Evolutionary conservation across 179 eudicot species (phyloP).

Genomic region (Spergularia azorica): DNA sequence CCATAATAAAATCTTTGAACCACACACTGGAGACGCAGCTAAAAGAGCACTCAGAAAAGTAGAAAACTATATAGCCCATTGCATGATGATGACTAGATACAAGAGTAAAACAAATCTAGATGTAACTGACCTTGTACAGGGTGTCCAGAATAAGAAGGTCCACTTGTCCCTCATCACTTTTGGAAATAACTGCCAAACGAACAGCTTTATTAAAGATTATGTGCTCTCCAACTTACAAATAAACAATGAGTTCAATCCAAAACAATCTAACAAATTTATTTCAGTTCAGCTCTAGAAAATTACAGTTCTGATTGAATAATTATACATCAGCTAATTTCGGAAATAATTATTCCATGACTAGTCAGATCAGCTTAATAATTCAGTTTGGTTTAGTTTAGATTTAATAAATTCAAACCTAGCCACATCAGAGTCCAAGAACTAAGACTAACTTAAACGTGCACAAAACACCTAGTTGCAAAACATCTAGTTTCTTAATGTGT

Average conservation of each 20-base stretch:
- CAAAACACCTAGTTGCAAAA: neutral
- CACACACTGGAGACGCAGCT: conserved; percentile 1
- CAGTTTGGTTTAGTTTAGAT: too few relatives aligned
- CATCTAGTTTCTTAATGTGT: neutral
- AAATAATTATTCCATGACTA: too few relatives aligned
- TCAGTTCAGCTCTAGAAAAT: too few relatives aligned
- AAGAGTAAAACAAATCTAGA: conserved; percentile 26
- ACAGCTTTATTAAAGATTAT: neutral
- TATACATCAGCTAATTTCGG: too few relatives aligned
- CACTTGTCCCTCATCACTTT: conserved; percentile 62
- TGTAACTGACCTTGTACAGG: conserved; percentile 74
- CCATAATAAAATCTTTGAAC: too few relatives aligned
- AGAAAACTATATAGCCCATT: neutral
- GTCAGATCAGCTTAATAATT: too few relatives aligned
- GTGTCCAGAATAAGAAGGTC: conserved; percentile 94
- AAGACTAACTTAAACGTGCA: neutral
- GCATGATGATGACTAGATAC: conserved; percentile 3
- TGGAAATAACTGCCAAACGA: conserved; percentile 75
- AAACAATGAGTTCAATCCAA: too few relatives aligned
- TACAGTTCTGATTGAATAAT: too few relatives aligned
- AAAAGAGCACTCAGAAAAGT: neutral
- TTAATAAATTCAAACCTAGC: too few relatives aligned
- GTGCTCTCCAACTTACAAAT: too few relatives aligned
- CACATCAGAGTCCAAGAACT: neutral
- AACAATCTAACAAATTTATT: too few relatives aligned